A percentile compares a stretch with the other conserved stretches of the same genome.
These are phyloP conservation scores for Hypoxylon sp. DNA, from an alignment of 2,329 filamentous ascomycete species.

Conservation along the genomic window DNA sequence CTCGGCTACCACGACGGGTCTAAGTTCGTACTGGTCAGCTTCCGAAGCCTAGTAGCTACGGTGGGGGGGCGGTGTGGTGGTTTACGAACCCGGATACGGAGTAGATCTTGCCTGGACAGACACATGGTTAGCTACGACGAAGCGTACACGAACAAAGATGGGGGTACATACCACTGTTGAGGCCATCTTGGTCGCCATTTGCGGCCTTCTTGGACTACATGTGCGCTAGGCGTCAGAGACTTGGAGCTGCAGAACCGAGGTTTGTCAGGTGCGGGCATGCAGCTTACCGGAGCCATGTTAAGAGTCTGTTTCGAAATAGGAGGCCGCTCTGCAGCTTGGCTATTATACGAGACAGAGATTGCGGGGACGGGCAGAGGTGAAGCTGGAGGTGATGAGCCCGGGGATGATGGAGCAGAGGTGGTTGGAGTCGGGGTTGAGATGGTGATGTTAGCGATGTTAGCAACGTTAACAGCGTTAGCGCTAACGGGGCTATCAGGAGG, in stretches of 20 bases:
- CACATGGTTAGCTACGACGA: slow-evolving; percentile 23
- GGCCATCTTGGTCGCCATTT: slow-evolving; percentile 45
- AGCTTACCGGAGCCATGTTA: slow-evolving; percentile 66
- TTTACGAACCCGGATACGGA: slow-evolving; percentile 67
- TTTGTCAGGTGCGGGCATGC: too few relatives aligned
- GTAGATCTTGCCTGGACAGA: slow-evolving; percentile 64
- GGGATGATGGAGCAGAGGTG: slow-evolving; percentile 32
- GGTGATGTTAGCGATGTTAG: slow-evolving; percentile 31
- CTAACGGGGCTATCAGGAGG: slow-evolving; percentile 33
- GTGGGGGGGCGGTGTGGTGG: slow-evolving; percentile 23
- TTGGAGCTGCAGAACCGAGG: not conserved
- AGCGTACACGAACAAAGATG: not conserved
- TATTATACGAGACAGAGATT: slow-evolving; percentile 34
- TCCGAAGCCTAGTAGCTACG: slow-evolving; percentile 3
- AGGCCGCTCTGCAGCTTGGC: slow-evolving; percentile 41
- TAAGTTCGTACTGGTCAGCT: slow-evolving; percentile 50
- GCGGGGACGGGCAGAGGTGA: slow-evolving; percentile 46
- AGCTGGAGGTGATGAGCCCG: slow-evolving; percentile 43
- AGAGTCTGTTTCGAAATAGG: slow-evolving; percentile 43
- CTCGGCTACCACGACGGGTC: slow-evolving; percentile 95
- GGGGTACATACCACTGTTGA: slow-evolving; percentile 42
- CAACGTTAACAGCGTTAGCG: slow-evolving; percentile 39
- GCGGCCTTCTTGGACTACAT: slow-evolving; percentile 43
- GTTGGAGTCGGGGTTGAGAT: slow-evolving; percentile 12
- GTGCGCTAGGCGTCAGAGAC: slow-evolving; percentile 30